phyloP scores from a whole-genome alignment of 2,329 filamentous ascomycete species.

The Pseudohalonectria lignicola region DNA sequence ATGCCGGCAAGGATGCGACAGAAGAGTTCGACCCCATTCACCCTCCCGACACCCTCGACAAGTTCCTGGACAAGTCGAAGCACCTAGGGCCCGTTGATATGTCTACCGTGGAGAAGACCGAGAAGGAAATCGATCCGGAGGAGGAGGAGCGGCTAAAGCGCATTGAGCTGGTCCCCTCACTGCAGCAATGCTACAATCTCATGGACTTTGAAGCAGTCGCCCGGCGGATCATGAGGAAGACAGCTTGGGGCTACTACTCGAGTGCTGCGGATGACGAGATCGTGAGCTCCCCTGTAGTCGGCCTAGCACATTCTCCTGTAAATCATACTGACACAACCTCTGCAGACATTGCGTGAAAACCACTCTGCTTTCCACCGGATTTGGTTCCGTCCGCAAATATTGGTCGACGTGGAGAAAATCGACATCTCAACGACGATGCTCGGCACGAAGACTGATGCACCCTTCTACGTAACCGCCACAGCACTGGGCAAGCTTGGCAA shows the following conservation, averaged over 20 bases:
- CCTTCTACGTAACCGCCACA: conserved; percentile 94
- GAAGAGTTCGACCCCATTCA: conserved; percentile 84
- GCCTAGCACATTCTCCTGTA: no score
- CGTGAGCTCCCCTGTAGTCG: conserved; percentile 37
- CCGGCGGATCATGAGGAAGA: conserved; percentile 84
- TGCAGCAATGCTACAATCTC: conserved; percentile 86
- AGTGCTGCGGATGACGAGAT: conserved; percentile 86
- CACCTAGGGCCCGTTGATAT: conserved; percentile 87
- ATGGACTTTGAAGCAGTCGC: conserved; percentile 95
- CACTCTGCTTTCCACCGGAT: conserved; percentile 94
- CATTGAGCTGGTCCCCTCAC: conserved; percentile 61
- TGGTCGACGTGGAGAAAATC: conserved; percentile 81
- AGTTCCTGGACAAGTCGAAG: conserved; percentile 75
- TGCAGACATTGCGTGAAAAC: conserved; percentile 88
- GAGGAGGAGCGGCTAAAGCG: conserved; percentile 59
- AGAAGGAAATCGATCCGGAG: conserved; percentile 53
- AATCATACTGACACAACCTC: conserved; percentile 13
- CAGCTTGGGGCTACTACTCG: conserved; percentile 96
- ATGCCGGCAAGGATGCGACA: conserved; percentile 89
- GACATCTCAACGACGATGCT: conserved; percentile 91
- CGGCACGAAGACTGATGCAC: conserved; percentile 70
- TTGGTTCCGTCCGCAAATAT: conserved; percentile 83
- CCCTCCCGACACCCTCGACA: conserved; percentile 77
- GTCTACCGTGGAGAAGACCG: conserved; percentile 59
- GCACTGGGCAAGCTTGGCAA: conserved; percentile 92